Conservation (phyloP, 208 protist genomes). For the Eutreptiella sp. region DNA sequence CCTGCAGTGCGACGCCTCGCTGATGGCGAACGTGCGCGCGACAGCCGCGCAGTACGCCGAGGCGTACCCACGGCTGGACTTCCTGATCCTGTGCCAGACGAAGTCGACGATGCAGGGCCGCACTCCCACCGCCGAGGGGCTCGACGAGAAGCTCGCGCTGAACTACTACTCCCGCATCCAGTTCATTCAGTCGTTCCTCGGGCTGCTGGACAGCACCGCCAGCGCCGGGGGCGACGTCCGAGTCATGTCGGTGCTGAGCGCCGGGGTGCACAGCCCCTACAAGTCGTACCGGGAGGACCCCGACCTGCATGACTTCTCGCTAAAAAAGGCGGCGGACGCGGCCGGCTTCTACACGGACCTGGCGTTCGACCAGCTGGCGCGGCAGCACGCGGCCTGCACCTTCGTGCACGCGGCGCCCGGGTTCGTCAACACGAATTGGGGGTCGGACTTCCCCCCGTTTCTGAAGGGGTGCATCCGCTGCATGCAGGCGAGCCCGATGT, state of each 20-base stretch:
- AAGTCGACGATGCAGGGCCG: constrained; percentile 30
- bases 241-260: constrained; percentile 20
- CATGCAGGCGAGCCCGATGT: constrained; percentile 13
- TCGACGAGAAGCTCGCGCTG: constrained; percentile 27
- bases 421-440: constrained; percentile 28
- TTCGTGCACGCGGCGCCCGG: constrained; percentile 28
- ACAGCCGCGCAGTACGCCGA: background rate
- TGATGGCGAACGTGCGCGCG: constrained; percentile 14
- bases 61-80: constrained; percentile 5
- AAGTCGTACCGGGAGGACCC: constrained; percentile 14
- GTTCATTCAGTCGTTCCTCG: constrained; percentile 13
- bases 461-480: constrained; percentile 11
- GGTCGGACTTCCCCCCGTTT: constrained; percentile 23
- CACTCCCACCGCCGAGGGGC: constrained; percentile 27
- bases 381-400: constrained; percentile 9
- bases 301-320: constrained; percentile 15
- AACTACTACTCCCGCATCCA: constrained; percentile 28
- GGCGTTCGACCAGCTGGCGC: constrained; percentile 16
- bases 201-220: background rate
- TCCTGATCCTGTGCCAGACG: constrained; percentile 11
- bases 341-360: constrained; percentile 35
- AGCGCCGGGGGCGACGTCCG: background rate
- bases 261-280: constrained; percentile 20
- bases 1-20: background rate
- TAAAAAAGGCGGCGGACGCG: constrained; percentile 29